Evolutionary conservation across 371 early-diverging fungal species (phyloP), one percentile per base, ranked within the genome.

Genomic region (Zopfochytrium polystomum): DNA sequence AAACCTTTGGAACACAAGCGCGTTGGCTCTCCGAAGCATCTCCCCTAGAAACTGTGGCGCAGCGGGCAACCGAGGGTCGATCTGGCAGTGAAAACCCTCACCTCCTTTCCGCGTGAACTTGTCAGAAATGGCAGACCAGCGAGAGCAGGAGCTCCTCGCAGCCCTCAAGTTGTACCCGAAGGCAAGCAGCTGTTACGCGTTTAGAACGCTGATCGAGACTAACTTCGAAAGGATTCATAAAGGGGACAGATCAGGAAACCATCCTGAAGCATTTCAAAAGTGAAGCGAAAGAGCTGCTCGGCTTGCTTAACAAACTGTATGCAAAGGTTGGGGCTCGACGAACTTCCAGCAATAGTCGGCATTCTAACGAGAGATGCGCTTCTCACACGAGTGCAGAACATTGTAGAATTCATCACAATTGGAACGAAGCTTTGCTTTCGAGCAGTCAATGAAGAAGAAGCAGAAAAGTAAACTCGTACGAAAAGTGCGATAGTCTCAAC

Each of bases 371-470:
- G 33, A 38, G 38, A 11, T 7, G 38, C 18, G 38, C 18, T 38
- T n/a, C n/a, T n/a, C n/a, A n/a, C n/a, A n/a, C n/a, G 38, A 11
- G 38, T 18, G 38, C 55, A 71, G 71, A 62, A 62, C 56, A 59
- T 50, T 47, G 71, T 71, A n/a, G 65, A 66, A 13, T 71, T 71
- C 51, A 55, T 64, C 0, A 51, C 63, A 2, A 23, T 71, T 46
- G 60, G 60, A 15, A 66, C 52, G 53, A 52, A 76, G 69, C 38
- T 54, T 62, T 56, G 73, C 33, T 83, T 78, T 65, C 76, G 73
- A 46, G 82, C 81, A 0, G 63, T 53, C 13, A 70, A 75, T 38
- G 83, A 83, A 47, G 60, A n/a, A n/a, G n/a, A n/a, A n/a, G n/a
- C 69, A 18, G 71, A 73, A 54, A 78, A 70, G 77, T 78, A 58